Percentiles rank a stretch among this genome's conserved stretches.
phyloP scores from a whole-genome alignment of 148 eudicot species.

The Linanthus parryae region DNA sequence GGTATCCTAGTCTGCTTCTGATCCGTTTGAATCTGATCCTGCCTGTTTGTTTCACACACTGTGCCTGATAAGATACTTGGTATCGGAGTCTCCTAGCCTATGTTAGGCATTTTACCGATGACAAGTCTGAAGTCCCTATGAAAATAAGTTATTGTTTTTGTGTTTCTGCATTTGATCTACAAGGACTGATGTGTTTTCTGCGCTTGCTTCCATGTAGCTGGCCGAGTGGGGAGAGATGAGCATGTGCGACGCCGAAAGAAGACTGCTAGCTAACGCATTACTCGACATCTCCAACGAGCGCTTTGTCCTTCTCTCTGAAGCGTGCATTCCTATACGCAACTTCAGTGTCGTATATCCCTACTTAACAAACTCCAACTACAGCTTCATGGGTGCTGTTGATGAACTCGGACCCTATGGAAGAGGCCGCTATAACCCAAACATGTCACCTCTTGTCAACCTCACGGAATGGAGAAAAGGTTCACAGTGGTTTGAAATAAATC shows the following conservation, averaged over 20 bases:
- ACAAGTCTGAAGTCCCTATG: no score
- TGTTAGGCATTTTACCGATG: no score
- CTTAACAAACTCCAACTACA: constrained; percentile 26
- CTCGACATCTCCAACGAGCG: constrained; percentile 47
- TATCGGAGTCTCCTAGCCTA: no score
- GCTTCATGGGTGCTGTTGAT: constrained; percentile 35
- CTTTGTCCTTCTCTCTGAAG: constrained; percentile 40
- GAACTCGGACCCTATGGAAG: constrained; percentile 35
- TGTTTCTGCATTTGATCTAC: no score
- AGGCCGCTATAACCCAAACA: constrained; percentile 31
- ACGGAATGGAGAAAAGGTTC: constrained; percentile 45
- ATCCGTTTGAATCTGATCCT: no score
- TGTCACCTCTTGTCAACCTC: constrained; percentile 35
- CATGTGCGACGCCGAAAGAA: constrained; percentile 45
- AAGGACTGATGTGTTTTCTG: no score
- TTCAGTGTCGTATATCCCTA: constrained; percentile 26
- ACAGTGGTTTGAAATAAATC: constrained; percentile 42
- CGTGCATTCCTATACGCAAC: constrained; percentile 46
- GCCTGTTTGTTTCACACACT: no score
- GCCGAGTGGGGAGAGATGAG: constrained; percentile 46
- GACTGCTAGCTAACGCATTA: constrained; percentile 46
- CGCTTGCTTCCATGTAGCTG: constrained; percentile 16
- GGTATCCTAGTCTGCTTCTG: no score
- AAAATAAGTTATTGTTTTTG: no score
- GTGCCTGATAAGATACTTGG: no score